These are phyloP conservation scores for Arabidopsis suecica DNA, from an alignment of 345 rosid genomes.

Conservation along the genomic window DNA sequence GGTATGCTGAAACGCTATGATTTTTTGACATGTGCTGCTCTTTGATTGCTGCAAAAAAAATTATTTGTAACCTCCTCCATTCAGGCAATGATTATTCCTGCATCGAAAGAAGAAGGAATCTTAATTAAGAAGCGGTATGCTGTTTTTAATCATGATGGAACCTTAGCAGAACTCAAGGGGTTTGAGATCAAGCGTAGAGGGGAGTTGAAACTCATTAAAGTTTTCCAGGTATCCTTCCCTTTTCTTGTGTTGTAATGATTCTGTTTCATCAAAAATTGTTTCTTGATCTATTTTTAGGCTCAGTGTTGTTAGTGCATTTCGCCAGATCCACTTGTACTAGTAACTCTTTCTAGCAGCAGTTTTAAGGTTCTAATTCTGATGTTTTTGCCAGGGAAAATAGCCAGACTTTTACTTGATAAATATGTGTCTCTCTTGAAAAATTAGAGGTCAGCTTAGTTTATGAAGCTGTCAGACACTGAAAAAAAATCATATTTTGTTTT, in stretches of 20 bases:
- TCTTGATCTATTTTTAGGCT: constrained; percentile 23
- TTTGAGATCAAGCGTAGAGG: constrained; percentile 99
- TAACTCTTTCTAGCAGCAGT: constrained; percentile 28
- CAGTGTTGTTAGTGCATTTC: constrained; percentile 13
- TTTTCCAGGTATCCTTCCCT: constrained; percentile 74
- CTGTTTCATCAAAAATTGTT: constrained; percentile 31
- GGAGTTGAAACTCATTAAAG: constrained; percentile 97
- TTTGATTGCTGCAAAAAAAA: constrained; percentile 32
- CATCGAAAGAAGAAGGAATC: constrained; percentile 98
- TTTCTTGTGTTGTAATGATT: constrained; percentile 30
- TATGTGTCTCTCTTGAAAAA: constrained; percentile 10
- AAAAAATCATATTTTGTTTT: neutral
- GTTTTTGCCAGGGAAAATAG: constrained; percentile 7
- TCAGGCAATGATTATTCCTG: constrained; percentile 99
- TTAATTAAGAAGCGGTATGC: constrained; percentile 97
- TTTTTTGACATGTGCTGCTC: constrained; percentile 28
- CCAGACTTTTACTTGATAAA: constrained; percentile 10
- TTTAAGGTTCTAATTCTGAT: constrained; percentile 14
- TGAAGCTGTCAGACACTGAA: constrained; percentile 24
- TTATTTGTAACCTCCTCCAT: constrained; percentile 28
- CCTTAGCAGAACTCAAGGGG: constrained; percentile 98
- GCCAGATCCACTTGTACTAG: constrained; percentile 6
- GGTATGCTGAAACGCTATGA: constrained; percentile 55
- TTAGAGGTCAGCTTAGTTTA: constrained; percentile 9
- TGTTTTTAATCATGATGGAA: constrained; percentile 97